Base-by-base conservation (phyloP, 306 rosid genomes). In the Amphicarpaea edgeworthii region DNA sequence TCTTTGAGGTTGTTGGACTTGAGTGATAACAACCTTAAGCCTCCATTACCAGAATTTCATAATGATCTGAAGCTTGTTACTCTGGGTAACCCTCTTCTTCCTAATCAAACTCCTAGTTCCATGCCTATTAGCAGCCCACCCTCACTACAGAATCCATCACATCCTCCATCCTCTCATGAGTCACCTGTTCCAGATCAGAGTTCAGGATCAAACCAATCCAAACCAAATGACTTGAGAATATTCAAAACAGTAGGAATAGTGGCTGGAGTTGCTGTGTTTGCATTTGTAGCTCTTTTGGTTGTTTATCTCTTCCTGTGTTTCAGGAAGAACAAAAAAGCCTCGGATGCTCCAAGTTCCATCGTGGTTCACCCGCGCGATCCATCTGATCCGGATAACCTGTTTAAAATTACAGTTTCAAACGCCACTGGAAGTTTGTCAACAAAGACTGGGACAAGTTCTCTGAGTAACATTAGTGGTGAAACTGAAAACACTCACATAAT, bases 311-410 rank as follows among this genome's bases (percentile, higher is more conserved):
- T 61, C 45, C 45, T 83, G 19, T 79, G 58, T 79, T 87, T 77
- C 64, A 57, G 55, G 43, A 87, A 75, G 88, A 90, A 79, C 73
- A 86, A 76, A 73, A 88, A 80, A 51, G 45, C 30, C 21, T 64
- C 76, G 7, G 87, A 84, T 53, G 85, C 76, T 75, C 82, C 88
- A 46, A 81, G 79, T 81, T 84, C 93, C 14, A 50, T 90, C 58
- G 90, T 92, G 78, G 80, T 88, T 78, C 96, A 92, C 70, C 93
- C 96, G 2, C 64, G 87, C 49, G 89, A 87, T 50, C 87, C 85
- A 49, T 88, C 90, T 60, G 90, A 84, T 81, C 85, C 79, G 26
- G 84, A 71, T 34, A 87, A 84, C 38, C 9, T 77, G 77, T 62
- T 87, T 66, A 90, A 90, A 84, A 71, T 87, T 81, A 84, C 93